Percentiles rank a stretch among this genome's conserved stretches.
Conservation (phyloP, 1,284 basidiomycete species). For the Ceratobasidium sp. region DNA sequence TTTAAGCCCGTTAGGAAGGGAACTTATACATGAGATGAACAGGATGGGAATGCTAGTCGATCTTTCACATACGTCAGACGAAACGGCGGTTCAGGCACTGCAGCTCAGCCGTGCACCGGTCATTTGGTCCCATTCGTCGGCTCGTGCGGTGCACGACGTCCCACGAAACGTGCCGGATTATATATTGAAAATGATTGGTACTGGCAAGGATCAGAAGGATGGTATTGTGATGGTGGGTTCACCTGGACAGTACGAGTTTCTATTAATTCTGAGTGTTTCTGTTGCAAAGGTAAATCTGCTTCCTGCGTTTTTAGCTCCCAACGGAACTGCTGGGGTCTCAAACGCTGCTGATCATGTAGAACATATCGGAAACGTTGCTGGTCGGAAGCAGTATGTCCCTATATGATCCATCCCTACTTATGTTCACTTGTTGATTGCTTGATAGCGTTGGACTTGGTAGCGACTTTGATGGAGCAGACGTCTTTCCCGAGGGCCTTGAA, state of each 20-base stretch:
- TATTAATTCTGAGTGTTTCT: not conserved
- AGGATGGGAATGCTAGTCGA: conserved; percentile 87
- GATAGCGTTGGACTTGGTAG: conserved; percentile 69
- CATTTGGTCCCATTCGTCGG: conserved; percentile 89
- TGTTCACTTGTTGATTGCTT: conserved; percentile 48
- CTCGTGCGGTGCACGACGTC: conserved; percentile 75
- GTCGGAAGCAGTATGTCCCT: conserved; percentile 77
- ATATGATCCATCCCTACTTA: too few species aligned
- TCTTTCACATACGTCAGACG: conserved; percentile 87
- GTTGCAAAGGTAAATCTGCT: conserved; percentile 78
- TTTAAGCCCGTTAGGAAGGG: conserved; percentile 72
- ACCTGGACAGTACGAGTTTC: not conserved
- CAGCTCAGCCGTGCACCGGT: conserved; percentile 80
- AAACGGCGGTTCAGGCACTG: conserved; percentile 83
- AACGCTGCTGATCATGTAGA: conserved; percentile 87
- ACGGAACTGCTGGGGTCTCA: conserved; percentile 68
- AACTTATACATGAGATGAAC: conserved; percentile 89
- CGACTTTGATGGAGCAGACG: conserved; percentile 83
- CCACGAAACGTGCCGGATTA: conserved; percentile 81
- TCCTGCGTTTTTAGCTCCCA: conserved; percentile 71
- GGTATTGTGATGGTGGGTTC: conserved; percentile 85
- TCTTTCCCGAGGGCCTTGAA: conserved; percentile 68
- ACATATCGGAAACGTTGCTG: conserved; percentile 80
- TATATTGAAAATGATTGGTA: conserved; percentile 76
- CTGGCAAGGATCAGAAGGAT: conserved; percentile 73